Evolutionary conservation across 371 early-diverging fungal species (phyloP), one percentile per base, ranked within the genome.

Genomic region (Sporodiniella umbellata): DNA sequence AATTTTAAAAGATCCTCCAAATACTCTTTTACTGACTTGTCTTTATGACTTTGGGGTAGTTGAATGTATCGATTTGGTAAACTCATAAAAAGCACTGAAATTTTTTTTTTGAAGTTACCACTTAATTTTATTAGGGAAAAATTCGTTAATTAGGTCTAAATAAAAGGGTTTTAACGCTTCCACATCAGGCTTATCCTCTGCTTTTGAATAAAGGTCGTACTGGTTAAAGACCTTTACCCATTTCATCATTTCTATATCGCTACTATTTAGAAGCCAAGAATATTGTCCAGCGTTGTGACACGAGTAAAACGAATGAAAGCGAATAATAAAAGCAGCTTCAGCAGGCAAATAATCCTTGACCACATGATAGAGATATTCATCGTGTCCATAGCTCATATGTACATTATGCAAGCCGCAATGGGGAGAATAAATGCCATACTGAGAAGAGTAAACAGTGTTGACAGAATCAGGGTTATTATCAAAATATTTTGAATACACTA

Each of bases 281-380:
- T 84, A 84, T 19, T 60, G 68, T 1, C 65, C 66, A 8, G 70
- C 76, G 2, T 63, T 69, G 48, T 84, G 84, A 35, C 64, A 70
- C 10, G 81, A 25, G 47, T 83, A 84, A 53, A 80, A 84, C 1
- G 80, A 80, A 58, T 84, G 84, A 45, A 64, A 77, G 2, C 81
- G 68, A 46, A 84, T 67, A 15, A 80, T 70, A 48, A 68, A 73
- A 2, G 64, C 35, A 0, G 78, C 82, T 42, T 82, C 74, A 8
- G 38, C 33, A 0, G 84, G 84, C 2, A 84, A 40, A 49, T 77
- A 73, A 12, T 64, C 43, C 54, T 82, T 75, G 49, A 66, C 59
- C 3, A 84, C 80, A 8, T 72, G 66, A 38, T 75, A 79, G 12
- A 83, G 30, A 35, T 83, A 84, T 38, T 84, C 83, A 33, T 84